Percentiles rank a stretch among this genome's conserved stretches.
These are phyloP conservation scores for Epichloe typhina DNA, from an alignment of 2,329 filamentous ascomycete species.

Conservation along the genomic window DNA sequence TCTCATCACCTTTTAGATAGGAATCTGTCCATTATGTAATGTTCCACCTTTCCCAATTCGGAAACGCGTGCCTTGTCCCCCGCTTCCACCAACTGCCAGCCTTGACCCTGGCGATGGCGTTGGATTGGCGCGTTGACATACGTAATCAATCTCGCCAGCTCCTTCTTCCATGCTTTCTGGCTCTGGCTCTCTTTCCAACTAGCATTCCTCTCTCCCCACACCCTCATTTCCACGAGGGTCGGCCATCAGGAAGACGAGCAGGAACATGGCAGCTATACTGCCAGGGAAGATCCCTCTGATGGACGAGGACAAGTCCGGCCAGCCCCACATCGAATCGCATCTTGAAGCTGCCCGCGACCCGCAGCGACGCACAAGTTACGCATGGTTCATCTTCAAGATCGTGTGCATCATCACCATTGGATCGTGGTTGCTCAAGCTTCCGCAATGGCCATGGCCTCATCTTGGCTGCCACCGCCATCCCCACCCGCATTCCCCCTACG, in stretches of 20 bases:
- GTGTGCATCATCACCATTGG: conserved; percentile 1
- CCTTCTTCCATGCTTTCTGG: too few relatives aligned
- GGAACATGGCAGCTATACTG: not conserved
- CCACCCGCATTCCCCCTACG: conserved; percentile 5
- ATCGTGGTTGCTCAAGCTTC: not conserved
- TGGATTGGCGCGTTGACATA: too few relatives aligned
- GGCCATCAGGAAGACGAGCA: not conserved
- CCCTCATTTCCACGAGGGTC: not conserved
- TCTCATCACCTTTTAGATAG: not conserved
- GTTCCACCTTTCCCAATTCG: too few relatives aligned
- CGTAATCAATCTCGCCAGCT: not conserved
- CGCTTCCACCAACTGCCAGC: too few relatives aligned
- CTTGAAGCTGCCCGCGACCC: not conserved
- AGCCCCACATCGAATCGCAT: not conserved
- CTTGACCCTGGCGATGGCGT: too few relatives aligned
- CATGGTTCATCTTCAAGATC: not conserved
- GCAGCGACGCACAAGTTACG: not conserved
- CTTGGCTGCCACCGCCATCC: conserved; percentile 4
- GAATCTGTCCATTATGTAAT: too few relatives aligned
- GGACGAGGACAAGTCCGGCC: not conserved
- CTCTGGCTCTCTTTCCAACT: too few relatives aligned
- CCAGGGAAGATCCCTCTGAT: not conserved
- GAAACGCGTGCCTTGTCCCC: too few relatives aligned
- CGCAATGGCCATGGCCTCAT: conserved; percentile 4
- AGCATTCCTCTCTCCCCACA: not conserved